Base-by-base conservation (phyloP, 2,329 filamentous ascomycete species). In the Neoarthrinium moseri region DNA sequence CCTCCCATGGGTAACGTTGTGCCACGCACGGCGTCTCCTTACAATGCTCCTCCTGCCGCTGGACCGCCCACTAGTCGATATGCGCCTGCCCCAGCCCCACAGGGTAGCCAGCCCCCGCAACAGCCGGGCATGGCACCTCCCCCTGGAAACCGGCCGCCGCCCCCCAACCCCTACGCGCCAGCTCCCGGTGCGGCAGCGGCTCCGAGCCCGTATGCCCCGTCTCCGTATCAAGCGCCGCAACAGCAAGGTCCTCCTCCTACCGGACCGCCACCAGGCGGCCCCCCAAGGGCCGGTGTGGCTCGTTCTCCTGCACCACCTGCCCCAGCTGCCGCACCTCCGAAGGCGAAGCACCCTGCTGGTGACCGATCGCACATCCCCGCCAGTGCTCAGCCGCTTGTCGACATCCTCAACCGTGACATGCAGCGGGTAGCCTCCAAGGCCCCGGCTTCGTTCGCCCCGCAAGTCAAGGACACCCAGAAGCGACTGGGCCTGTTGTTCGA, bases 401-500 rank as follows among this genome's bases (percentile, higher is more conserved):
- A 96, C 43, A 81, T 95, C 29, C 77, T 99, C 38, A 85, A 75
- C 44, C 78, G 80, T 24, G 92, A 97, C 57, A 91, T 97, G 82
- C 85, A 92, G 58, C 87, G 91, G 26, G 88, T 99, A 45, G 91
- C 91, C 49, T 72, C 84, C 24, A 87, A 89, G 56, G 94, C 94
- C 1, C 94, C 94, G 15, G 75, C 86, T n/a, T 84, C 86, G 13
- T 96, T 94, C 71, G 86, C 89, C 52, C 79, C 84, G 12, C 91
- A 97, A 64, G 91, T 99, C 17, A 88, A 90, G 58, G 94, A 97
- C 64, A 94, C 91, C 2, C 89, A 96, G 65, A 96, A 96, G 71
- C 84, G 94, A 22, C 78, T 99, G 48, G 89, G 88, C 58, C 84
- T 96, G 40, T 74, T 99, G n/a, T 97, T 96, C 64, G 92, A 99